phyloP scores from a whole-genome alignment of 176 grass and related monocot species.

The Oryza nivara region DNA sequence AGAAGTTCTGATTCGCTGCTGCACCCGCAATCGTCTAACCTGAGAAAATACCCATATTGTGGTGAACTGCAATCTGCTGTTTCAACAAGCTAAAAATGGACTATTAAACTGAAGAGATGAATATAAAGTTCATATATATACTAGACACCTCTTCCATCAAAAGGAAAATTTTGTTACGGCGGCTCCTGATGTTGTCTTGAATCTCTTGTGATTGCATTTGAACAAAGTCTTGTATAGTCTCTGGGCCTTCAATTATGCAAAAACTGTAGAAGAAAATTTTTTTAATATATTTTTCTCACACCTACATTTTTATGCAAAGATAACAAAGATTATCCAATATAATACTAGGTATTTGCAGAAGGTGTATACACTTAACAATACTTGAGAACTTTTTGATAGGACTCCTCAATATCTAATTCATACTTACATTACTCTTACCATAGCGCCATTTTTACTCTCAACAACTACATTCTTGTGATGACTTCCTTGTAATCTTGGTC shows the following conservation, averaged over 20 bases:
- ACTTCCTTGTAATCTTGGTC: neutral
- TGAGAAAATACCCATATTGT: slow-evolving; percentile 23
- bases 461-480: too few relatives aligned
- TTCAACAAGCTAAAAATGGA: slow-evolving; percentile 13
- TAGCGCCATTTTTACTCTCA: neutral
- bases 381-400: neutral
- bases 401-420: neutral
- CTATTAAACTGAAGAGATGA: neutral
- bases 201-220: slow-evolving; percentile 84
- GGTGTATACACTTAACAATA: neutral
- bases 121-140: slow-evolving; percentile 2
- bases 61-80: neutral
- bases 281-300: neutral
- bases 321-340: neutral
- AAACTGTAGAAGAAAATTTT: slow-evolving; percentile 53
- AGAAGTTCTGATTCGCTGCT: slow-evolving; percentile 71
- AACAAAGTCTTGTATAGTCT: slow-evolving; percentile 79
- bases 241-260: slow-evolving; percentile 97
- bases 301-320: neutral
- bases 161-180: slow-evolving; percentile 89
- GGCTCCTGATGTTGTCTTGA: slow-evolving; percentile 79
- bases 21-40: slow-evolving; percentile 86
- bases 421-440: neutral
- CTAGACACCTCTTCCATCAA: slow-evolving; percentile 90
- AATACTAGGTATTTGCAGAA: neutral